Conservation (phyloP, 768 basidiomycete species). For the Mycena epipterygia region DNA sequence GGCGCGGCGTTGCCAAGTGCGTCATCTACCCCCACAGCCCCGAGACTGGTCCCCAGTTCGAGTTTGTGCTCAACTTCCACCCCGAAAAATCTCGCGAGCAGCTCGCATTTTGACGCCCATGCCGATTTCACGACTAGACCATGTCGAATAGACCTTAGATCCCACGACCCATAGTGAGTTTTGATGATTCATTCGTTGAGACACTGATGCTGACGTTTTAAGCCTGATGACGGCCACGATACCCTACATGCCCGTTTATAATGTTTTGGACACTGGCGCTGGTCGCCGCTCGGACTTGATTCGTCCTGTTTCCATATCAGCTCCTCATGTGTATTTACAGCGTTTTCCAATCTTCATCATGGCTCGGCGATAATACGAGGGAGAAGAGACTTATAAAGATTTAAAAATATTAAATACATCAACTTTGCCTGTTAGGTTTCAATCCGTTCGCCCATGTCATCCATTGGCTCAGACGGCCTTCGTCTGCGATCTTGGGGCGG, state of each 20-base stretch:
- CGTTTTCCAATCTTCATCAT: slow-evolving; percentile 1
- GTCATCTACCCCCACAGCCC: slow-evolving; percentile 81
- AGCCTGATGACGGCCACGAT: slow-evolving; percentile 32
- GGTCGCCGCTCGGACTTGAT: slow-evolving; percentile 16
- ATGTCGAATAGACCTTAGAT: slow-evolving; percentile 13
- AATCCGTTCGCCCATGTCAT: slow-evolving; percentile 5
- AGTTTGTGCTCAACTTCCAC: slow-evolving; percentile 76
- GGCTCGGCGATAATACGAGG: not conserved
- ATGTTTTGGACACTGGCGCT: slow-evolving; percentile 30
- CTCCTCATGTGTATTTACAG: slow-evolving; percentile 23
- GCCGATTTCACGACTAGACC: slow-evolving; percentile 16
- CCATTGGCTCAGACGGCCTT: slow-evolving; percentile 6
- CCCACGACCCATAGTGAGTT: slow-evolving; percentile 33
- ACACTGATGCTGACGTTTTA: slow-evolving; percentile 15
- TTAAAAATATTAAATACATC: not conserved
- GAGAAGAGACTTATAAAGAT: not conserved
- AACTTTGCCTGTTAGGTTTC: not conserved
- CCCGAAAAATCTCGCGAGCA: slow-evolving; percentile 36
- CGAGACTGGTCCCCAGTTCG: slow-evolving; percentile 84
- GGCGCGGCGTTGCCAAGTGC: slow-evolving; percentile 85
- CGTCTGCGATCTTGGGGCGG: not conserved
- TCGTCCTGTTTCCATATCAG: slow-evolving; percentile 15
- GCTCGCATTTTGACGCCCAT: slow-evolving; percentile 27
- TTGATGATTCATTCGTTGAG: not conserved
- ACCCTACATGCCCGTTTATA: slow-evolving; percentile 24